Evolutionary conservation across 169 alveolate species (phyloP), one percentile per base, ranked within the genome.

Genomic region (Plasmodium coatneyi): DNA sequence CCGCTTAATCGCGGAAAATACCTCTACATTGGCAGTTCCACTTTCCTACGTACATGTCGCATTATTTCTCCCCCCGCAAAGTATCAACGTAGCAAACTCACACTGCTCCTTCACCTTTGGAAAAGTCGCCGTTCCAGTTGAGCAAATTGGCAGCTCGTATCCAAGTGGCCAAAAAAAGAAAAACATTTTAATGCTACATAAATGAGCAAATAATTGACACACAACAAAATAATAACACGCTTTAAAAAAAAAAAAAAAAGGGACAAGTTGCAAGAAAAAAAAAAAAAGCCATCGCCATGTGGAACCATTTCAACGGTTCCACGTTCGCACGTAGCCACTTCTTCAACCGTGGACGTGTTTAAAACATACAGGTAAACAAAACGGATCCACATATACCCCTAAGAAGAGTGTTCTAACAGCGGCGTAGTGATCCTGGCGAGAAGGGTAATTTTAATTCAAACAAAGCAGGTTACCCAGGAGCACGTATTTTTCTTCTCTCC

Each of bases 191-290:
- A n/a, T 30, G 80, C 22, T 76, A 76, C n/a, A 76, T 41, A 76
- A 76, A 16, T 76, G 28, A 25, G 60, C 43, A 76, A 76, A 5
- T 76, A 76, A 6, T 30, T 76, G 34, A 76, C 30, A 76, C 43
- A 43, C 19, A 25, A 25, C 30, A 76, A 76, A 76, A 76, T 76
- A 19, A 32, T n/a, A 16, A 19, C 16, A 7, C 10, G 49, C 28
- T 76, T 36, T 76, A 76, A 32, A 36, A 72, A 72, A 72, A 34
- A 76, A 76, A 28, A 3, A 76, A 76, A 32, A 76, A 16, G 83
- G 16, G 60, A 36, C 60, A 76, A 36, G 14, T 6, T 76, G 14
- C 60, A 76, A 76, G 32, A 76, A 76, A 76, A 74, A 74, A 74
- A 36, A 74, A n/a, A 76, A 36, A 76, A 66, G n/a, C 14, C 12